These are phyloP conservation scores for Incumbomyces lentus DNA, from an alignment of 2,329 filamentous ascomycete genomes.

Conservation along the genomic window DNA sequence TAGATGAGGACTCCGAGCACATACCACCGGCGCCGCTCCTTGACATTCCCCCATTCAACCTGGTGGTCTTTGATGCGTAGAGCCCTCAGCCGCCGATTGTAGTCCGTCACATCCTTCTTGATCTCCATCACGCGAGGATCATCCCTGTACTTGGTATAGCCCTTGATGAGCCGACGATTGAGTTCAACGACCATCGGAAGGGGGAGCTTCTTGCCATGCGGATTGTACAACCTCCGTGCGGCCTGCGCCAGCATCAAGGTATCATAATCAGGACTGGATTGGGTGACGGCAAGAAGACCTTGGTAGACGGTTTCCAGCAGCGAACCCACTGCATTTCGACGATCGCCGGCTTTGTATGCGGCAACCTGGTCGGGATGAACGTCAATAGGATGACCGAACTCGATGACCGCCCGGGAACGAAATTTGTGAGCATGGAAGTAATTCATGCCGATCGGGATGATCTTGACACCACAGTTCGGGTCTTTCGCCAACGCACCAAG, in stretches of 20 bases:
- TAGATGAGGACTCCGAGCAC: constrained; percentile 71
- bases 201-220: constrained; percentile 84
- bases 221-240: constrained; percentile 83
- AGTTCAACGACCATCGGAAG: constrained; percentile 88
- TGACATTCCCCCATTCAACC: constrained; percentile 59
- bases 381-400: constrained; percentile 85
- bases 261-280: constrained; percentile 87
- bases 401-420: constrained; percentile 85
- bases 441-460: constrained; percentile 97
- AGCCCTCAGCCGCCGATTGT: constrained; percentile 77
- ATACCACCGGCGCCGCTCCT: constrained; percentile 65
- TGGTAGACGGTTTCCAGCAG: constrained; percentile 81
- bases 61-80: constrained; percentile 88
- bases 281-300: constrained; percentile 75
- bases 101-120: constrained; percentile 64
- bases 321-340: constrained; percentile 75
- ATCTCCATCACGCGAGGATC: constrained; percentile 72
- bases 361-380: constrained; percentile 73
- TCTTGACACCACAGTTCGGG: constrained; percentile 79
- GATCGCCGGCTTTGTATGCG: constrained; percentile 71
- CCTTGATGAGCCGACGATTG: constrained; percentile 79
- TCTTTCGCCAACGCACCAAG: constrained; percentile 77
- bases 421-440: constrained; percentile 99
- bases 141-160: constrained; percentile 86
- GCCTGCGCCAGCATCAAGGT: constrained; percentile 94